These are phyloP conservation scores for Trametes gibbosa DNA, from an alignment of 768 basidiomycete genomes.

Conservation along the genomic window DNA sequence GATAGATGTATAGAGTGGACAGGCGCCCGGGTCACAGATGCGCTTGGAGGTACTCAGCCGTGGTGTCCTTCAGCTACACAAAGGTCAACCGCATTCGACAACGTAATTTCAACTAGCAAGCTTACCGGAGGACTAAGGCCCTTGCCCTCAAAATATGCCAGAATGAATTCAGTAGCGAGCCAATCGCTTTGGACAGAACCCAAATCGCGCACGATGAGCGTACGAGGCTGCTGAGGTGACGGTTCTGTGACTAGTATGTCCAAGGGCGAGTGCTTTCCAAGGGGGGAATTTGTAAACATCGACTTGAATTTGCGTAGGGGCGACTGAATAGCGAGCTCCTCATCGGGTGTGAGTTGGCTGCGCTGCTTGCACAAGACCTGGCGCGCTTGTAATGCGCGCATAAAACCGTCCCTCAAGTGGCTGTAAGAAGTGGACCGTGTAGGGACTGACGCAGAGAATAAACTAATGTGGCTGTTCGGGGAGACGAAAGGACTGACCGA, in stretches of 20 bases:
- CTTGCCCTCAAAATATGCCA: slow-evolving; percentile 71
- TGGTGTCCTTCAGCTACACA: slow-evolving; percentile 49
- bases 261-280: slow-evolving; percentile 64
- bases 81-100: neutral
- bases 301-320: slow-evolving; percentile 73
- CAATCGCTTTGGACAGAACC: slow-evolving; percentile 71
- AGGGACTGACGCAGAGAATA: slow-evolving; percentile 50
- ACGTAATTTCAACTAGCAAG: slow-evolving; percentile 2
- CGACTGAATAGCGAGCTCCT: slow-evolving; percentile 52
- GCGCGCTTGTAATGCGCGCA: slow-evolving; percentile 67
- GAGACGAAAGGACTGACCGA: slow-evolving; percentile 44
- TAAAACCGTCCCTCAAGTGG: slow-evolving; percentile 81
- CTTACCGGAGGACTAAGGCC: slow-evolving; percentile 72
- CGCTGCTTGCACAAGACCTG: slow-evolving; percentile 50
- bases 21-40: neutral
- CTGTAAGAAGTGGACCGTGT: slow-evolving; percentile 73
- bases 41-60: slow-evolving; percentile 34
- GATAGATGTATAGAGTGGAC: neutral
- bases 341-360: slow-evolving; percentile 55
- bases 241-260: slow-evolving; percentile 70
- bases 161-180: slow-evolving; percentile 69
- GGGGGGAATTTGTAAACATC: slow-evolving; percentile 67
- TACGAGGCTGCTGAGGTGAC: slow-evolving; percentile 46
- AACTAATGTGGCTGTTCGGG: neutral
- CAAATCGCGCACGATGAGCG: slow-evolving; percentile 66